Percentiles rank a stretch among this genome's conserved stretches.
phyloP scores from a whole-genome alignment of 2,329 filamentous ascomycete species.

The Pezicula neosporulosa region DNA sequence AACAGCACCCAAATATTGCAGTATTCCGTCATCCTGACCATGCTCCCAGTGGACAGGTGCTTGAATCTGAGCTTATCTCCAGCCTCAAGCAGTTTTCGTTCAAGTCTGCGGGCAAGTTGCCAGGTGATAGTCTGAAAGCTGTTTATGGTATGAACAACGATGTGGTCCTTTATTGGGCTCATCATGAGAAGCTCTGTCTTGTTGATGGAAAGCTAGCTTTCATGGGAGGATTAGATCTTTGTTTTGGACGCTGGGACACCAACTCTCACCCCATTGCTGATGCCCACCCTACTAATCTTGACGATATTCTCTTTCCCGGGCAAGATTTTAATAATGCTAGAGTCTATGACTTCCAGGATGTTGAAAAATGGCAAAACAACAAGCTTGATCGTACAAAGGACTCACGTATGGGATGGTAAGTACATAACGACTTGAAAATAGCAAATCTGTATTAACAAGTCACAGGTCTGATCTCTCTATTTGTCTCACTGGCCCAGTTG shows the following conservation, averaged over 20 bases:
- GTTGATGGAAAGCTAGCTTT: constrained; percentile 78
- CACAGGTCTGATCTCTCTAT: constrained; percentile 69
- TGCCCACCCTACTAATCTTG: constrained; percentile 73
- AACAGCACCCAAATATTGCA: constrained; percentile 80
- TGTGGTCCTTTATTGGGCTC: constrained; percentile 85
- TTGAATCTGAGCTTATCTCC: constrained; percentile 66
- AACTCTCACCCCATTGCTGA: constrained; percentile 76
- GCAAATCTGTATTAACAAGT: neutral
- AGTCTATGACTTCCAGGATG: constrained; percentile 77
- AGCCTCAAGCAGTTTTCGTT: constrained; percentile 48
- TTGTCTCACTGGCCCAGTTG: constrained; percentile 70
- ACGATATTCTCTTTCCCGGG: constrained; percentile 77
- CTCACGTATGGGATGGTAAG: constrained; percentile 81
- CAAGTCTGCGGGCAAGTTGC: constrained; percentile 58
- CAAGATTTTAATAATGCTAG: constrained; percentile 92
- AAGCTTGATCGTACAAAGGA: constrained; percentile 77
- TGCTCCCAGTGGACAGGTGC: constrained; percentile 65
- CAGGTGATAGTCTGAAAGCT: constrained; percentile 69
- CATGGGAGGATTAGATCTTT: constrained; percentile 89
- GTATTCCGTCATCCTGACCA: constrained; percentile 93
- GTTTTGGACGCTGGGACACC: constrained; percentile 85
- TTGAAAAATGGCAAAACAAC: constrained; percentile 76
- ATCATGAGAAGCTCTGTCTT: constrained; percentile 87
- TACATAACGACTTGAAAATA: no score
- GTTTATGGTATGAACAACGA: constrained; percentile 81